Conservation (phyloP, 1,284 basidiomycete genomes). For the Inonotus hispidus region DNA sequence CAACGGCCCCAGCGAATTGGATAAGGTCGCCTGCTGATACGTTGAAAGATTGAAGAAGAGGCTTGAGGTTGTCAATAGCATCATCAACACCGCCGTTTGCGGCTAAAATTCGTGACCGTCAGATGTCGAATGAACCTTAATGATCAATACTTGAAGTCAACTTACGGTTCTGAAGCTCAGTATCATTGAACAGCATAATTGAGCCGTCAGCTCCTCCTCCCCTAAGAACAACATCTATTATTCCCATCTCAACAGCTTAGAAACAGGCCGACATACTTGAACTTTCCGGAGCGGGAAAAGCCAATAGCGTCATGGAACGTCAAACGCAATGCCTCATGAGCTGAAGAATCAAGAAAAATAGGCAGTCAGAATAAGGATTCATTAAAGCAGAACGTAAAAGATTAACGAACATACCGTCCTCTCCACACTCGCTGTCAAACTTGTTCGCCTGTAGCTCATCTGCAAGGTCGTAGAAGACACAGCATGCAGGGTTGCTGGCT, state of each 20-base stretch:
- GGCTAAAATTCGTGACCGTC: background rate
- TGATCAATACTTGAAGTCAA: background rate
- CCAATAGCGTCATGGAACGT: conserved; percentile 19
- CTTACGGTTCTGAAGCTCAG: conserved; percentile 16
- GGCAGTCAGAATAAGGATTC: background rate
- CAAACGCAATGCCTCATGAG: conserved; percentile 14
- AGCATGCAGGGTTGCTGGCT: conserved; percentile 16
- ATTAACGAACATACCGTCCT: conserved; percentile 19
- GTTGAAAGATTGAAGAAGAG: background rate
- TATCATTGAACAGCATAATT: conserved; percentile 20
- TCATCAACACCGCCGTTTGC: conserved; percentile 15
- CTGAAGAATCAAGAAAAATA: background rate
- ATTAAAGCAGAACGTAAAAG: no score
- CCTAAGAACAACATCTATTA: background rate
- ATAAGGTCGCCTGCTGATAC: conserved; percentile 17
- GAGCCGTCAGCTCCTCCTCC: conserved; percentile 22
- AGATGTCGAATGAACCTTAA: background rate
- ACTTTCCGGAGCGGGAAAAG: conserved; percentile 10
- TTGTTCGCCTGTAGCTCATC: conserved; percentile 18
- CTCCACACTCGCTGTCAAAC: conserved; percentile 19
- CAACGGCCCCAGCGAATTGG: conserved; percentile 18
- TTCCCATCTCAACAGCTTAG: background rate
- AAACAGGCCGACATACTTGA: background rate
- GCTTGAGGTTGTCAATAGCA: background rate
- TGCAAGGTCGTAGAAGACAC: conserved; percentile 18